Conservation (phyloP, 306 rosid species). For the Purshia tridentata region DNA sequence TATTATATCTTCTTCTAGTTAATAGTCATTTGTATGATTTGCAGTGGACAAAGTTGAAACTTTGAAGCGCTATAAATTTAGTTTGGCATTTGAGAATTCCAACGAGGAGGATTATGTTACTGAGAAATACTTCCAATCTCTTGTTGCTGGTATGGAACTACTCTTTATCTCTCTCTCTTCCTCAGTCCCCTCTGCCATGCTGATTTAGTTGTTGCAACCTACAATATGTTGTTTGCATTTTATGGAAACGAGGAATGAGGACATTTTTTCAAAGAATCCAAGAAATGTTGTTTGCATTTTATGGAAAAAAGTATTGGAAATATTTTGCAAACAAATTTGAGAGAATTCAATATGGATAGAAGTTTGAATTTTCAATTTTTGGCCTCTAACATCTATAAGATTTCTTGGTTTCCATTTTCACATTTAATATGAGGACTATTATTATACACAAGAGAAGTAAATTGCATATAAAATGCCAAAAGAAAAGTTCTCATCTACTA, state of each 20-base stretch:
- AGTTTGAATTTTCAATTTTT: not conserved
- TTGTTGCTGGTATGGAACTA: constrained; percentile 80
- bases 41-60: constrained; percentile 87
- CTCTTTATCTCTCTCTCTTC: constrained; percentile 22
- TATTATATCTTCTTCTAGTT: constrained; percentile 17
- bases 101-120: constrained; percentile 99
- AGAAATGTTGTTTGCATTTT: not conserved
- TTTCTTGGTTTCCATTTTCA: not conserved
- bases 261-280: too few species aligned
- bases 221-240: not conserved
- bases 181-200: not conserved
- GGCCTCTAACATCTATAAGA: not conserved
- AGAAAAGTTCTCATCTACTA: not conserved
- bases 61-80: constrained; percentile 83
- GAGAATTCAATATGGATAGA: not conserved
- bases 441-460: not conserved
- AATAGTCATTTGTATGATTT: not conserved
- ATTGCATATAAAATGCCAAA: constrained; percentile 1
- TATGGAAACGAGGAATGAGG: too few species aligned
- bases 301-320: not conserved
- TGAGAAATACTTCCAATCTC: constrained; percentile 94
- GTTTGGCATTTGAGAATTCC: constrained; percentile 97
- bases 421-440: not conserved
- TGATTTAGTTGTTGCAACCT: constrained; percentile 2
- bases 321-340: not conserved